Evolutionary conservation across 2,329 filamentous ascomycete species (phyloP), one percentile per base, ranked within the genome.

Genomic region (Curvularia lunata): DNA sequence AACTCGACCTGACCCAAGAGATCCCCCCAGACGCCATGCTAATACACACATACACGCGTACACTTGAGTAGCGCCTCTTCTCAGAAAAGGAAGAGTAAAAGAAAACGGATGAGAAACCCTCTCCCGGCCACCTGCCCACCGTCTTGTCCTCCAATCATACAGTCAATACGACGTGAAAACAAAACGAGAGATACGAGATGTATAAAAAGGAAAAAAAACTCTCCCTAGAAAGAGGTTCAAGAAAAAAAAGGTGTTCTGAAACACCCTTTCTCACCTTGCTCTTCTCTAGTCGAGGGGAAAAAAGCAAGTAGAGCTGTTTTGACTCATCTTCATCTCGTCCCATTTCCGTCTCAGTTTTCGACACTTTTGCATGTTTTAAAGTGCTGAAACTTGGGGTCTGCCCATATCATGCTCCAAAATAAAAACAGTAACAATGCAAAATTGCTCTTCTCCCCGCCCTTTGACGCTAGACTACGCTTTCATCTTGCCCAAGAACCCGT

Each of bases 401-500:
- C 34, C 6, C 16, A 37, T 37, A 18, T 37, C 12, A 37, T 6
- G 34, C 16, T n/a, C 34, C 2, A 37, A 37, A 37, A 50, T 12
- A n/a, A 46, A 46, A 19, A 46, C 6, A 30, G n/a, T 10, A 30
- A 25, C 23, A 16, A n/a, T 4, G 7, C 41, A 25, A 5, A 18
- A n/a, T 23, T n/a, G 12, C 10, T 18, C 25, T 4, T n/a, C 23
- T 18, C 25, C 5, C 37, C 16, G 5, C 13, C 28, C 28, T 30
- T 30, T n/a, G 34, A 16, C 5, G 2, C 16, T 37, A 7, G 5
- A 8, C 47, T 64, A 81, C 32, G 73, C 79, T 73, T 92, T 91
- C 91, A 99, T 97, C 67, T 87, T 96, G 77, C 92, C 93, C 80
- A 99, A 84, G 81, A 98, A 99, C 3, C 91, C 93, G 70, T 97